A percentile compares a stretch with the other conserved stretches of the same genome.
Conservation (phyloP, 2,329 filamentous ascomycete species). For the Didymosphaeria variabile region DNA sequence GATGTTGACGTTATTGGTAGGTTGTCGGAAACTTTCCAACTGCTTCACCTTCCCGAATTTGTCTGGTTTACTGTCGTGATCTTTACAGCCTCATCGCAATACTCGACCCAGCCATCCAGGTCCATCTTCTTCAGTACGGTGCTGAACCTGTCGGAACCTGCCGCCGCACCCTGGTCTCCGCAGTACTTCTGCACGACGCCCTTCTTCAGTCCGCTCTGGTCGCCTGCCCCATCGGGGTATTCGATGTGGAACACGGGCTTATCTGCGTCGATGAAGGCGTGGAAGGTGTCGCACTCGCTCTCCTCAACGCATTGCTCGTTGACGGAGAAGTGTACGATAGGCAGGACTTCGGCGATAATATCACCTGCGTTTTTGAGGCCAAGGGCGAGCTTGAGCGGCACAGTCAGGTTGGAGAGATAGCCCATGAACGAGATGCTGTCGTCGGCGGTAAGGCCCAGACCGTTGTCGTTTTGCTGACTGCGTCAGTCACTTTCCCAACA, state of each 20-base stretch:
- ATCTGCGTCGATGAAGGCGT: slow-evolving; percentile 64
- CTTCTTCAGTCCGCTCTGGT: slow-evolving; percentile 44
- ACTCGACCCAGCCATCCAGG: slow-evolving; percentile 69
- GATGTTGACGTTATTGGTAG: not conserved
- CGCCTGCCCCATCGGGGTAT: slow-evolving; percentile 65
- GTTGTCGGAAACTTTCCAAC: not conserved
- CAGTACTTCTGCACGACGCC: slow-evolving; percentile 53
- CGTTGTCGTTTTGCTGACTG: slow-evolving; percentile 64
- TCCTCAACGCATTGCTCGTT: slow-evolving; percentile 75
- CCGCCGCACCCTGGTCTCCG: slow-evolving; percentile 42
- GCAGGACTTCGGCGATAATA: slow-evolving; percentile 63
- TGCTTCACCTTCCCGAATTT: slow-evolving; percentile 12
- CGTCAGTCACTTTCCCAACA: slow-evolving; percentile 10
- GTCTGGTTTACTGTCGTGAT: slow-evolving; percentile 32
- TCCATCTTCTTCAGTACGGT: slow-evolving; percentile 73
- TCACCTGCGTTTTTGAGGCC: slow-evolving; percentile 74
- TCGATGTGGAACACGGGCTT: slow-evolving; percentile 80
- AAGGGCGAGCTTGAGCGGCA: slow-evolving; percentile 64
- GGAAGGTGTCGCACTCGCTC: slow-evolving; percentile 67
- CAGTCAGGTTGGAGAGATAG: slow-evolving; percentile 67
- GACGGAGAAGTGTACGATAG: slow-evolving; percentile 70
- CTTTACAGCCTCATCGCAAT: slow-evolving; percentile 54
- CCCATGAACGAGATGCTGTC: slow-evolving; percentile 68
- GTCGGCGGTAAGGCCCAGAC: slow-evolving; percentile 64
- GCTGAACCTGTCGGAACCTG: slow-evolving; percentile 63